Conservation (phyloP, 495 filamentous ascomycete species). For the Neurospora sublineolata region DNA sequence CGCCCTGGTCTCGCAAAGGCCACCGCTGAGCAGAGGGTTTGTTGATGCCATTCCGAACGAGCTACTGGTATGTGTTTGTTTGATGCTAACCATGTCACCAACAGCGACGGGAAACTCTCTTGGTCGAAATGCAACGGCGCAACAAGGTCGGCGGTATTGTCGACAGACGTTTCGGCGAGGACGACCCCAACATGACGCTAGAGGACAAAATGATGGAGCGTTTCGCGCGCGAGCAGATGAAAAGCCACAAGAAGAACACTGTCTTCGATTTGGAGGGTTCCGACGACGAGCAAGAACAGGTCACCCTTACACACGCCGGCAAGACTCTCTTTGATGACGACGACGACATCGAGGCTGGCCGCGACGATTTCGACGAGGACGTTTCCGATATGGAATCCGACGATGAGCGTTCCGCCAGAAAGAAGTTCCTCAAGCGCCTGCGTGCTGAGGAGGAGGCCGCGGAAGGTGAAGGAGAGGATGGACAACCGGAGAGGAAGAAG, state of each 20-base stretch:
- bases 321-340: conserved; percentile 53
- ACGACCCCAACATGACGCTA: conserved; percentile 83
- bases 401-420: conserved; percentile 31
- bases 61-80: neutral
- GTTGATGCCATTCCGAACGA: conserved; percentile 15
- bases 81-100: neutral
- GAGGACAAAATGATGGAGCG: conserved; percentile 89
- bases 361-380: conserved; percentile 66
- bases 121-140: conserved; percentile 73
- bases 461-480: conserved; percentile 35
- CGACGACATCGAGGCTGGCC: conserved; percentile 21
- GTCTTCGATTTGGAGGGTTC: conserved; percentile 87
- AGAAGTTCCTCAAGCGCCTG: conserved; percentile 47
- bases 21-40: conserved; percentile 72
- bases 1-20: conserved; percentile 78
- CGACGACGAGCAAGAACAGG: conserved; percentile 52
- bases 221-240: conserved; percentile 75
- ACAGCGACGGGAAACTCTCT: conserved; percentile 64
- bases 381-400: conserved; percentile 47
- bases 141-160: conserved; percentile 87
- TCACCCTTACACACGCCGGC: conserved; percentile 68
- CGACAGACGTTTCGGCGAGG: conserved; percentile 91
- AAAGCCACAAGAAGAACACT: conserved; percentile 53
- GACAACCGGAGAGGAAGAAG: conserved; percentile 69
- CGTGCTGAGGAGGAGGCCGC: conserved; percentile 32